A percentile compares a stretch with the other conserved stretches of the same genome.
Conservation (phyloP, 176 grass and related monocot species). For the Themeda triandra region DNA sequence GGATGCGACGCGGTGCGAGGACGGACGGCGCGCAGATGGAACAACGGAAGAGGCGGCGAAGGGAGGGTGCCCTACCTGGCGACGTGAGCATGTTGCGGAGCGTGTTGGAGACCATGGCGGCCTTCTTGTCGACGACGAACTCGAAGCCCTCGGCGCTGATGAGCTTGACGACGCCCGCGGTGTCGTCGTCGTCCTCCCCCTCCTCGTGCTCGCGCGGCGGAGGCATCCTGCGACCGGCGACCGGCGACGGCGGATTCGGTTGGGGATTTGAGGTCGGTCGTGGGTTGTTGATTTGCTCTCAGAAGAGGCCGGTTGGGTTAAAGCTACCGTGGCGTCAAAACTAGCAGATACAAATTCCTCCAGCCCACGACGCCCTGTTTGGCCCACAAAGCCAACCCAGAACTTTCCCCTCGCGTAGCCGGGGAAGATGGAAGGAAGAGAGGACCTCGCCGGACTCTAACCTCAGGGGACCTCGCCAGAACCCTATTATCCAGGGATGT, state of each 20-base stretch:
- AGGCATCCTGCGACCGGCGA: background rate
- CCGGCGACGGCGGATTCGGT: background rate
- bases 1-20: background rate
- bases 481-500: no score
- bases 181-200: slow-evolving; percentile 15
- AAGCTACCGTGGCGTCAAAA: no score
- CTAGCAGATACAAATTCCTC: no score
- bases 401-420: no score
- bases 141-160: slow-evolving; percentile 96
- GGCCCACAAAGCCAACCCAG: no score
- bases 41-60: background rate
- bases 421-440: no score
- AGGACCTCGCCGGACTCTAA: no score
- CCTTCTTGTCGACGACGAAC: slow-evolving; percentile 89
- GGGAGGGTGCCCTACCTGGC: slow-evolving; percentile 37
- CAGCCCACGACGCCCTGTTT: no score
- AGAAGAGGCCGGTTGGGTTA: background rate
- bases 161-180: slow-evolving; percentile 71
- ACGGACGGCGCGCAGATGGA: background rate
- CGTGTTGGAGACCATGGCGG: slow-evolving; percentile 91
- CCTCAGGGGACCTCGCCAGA: no score
- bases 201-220: background rate
- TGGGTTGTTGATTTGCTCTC: background rate
- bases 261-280: background rate
- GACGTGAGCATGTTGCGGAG: slow-evolving; percentile 98